Evolutionary conservation across 768 basidiomycete genomes (phyloP).

Genomic region (Lentinula edodes): DNA sequence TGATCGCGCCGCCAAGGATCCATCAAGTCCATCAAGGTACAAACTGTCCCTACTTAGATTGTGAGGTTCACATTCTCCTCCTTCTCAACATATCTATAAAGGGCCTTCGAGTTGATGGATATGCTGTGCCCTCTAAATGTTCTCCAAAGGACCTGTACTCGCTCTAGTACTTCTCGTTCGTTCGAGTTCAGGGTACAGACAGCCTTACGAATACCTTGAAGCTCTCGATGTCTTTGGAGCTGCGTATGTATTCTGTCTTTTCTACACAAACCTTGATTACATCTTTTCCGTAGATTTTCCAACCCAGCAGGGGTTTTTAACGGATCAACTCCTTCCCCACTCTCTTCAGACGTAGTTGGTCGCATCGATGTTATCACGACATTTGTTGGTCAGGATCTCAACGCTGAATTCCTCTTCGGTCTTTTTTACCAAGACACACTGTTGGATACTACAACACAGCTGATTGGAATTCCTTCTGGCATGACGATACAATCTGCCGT

Average conservation of each 20-base stretch:
- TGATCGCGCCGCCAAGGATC: not conserved
- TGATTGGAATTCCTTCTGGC: not conserved
- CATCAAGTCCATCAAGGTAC: no score
- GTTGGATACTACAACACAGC: conserved; percentile 5
- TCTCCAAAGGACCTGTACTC: not conserved
- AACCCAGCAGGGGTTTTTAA: not conserved
- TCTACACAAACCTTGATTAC: not conserved
- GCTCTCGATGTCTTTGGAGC: not conserved
- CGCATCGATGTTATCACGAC: not conserved
- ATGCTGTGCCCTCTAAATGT: not conserved
- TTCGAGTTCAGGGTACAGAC: not conserved
- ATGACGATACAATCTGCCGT: not conserved
- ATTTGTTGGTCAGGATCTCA: conserved; percentile 3
- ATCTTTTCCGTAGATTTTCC: not conserved
- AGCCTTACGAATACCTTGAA: not conserved
- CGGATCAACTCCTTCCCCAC: not conserved
- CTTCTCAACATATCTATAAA: not conserved
- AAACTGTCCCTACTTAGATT: not conserved
- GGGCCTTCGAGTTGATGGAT: not conserved
- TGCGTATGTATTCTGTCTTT: not conserved
- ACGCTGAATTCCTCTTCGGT: conserved; percentile 6
- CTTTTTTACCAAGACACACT: not conserved
- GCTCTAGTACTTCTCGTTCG: not conserved
- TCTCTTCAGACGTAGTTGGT: not conserved
- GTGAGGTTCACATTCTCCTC: not conserved